Base-by-base conservation (phyloP, 768 basidiomycete genomes). In the Lactarius quietus region DNA sequence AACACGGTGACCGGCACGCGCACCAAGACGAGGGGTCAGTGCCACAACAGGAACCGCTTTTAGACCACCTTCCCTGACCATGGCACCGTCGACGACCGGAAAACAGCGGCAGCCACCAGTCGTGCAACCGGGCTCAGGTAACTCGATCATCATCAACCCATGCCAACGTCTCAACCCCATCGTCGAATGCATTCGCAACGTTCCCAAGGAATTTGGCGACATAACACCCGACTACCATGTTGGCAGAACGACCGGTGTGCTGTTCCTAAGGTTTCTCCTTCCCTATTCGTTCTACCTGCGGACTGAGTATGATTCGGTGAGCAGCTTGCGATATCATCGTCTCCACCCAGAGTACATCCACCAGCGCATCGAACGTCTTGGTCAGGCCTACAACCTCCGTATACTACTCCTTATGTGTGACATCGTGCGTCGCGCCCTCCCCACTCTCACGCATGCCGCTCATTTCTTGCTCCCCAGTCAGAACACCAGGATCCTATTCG, bases 321-420 rank as follows among this genome's bases (percentile, higher is more conserved):
- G 2, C 66, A 98, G 97, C 73, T 75, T 98, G 69, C 90, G 87
- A 72, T 98, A 98, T 70, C 95, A 98, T 72, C 90, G 95, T 58
- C 83, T 99, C 17, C 97, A 98, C 75, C 97, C 97, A 17, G 97
- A 98, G 75, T 99, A 99, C 74, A 88, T 99, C 63, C 92, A 93
- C 74, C 83, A 84, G 58, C 88, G 97, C 15, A 94, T 99, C 64
- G 90, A 93, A 71, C 89, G 87, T 69, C 85, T 99, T 23, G 91
- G 89, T 4, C 83, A 82, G 39, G 84, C 86, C 2, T 98, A 94
- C 75, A 90, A 83, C 66, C 82, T 98, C 18, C 80, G 97, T 55
- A 84, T 99, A 62, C 79, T 98, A 35, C 83, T 99, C 28, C 82
- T 98, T 54, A 80, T 95, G 70, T 98, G 92, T 73, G 97, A 99